Base-by-base conservation (phyloP, 495 filamentous ascomycete genomes). In the Aspergillus wentii region DNA sequence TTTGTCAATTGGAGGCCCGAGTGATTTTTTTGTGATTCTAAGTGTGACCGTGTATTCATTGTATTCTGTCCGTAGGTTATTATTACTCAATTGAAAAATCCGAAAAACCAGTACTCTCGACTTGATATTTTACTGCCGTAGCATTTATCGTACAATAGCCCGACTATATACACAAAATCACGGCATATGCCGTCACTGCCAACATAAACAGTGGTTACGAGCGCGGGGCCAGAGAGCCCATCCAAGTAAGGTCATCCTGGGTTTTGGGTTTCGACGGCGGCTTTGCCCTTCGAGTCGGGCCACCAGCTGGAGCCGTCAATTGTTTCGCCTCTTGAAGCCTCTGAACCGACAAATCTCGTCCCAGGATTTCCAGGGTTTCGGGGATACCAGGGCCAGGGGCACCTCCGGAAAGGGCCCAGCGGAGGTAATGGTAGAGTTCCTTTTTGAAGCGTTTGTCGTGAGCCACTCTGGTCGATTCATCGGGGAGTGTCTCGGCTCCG, bases 321-420 rank as follows among this genome's bases (percentile, higher is more conserved):
- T 47, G 34, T 26, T 52, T 61, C 8, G 75, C 79, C 27, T 70
- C 62, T 19, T 65, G 48, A 14, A 88, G 48, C 17, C 87, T 65
- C 23, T 50, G 52, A 17, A 85, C 25, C 1, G 71, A 68, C 57
- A 83, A 76, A 5, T 72, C 68, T 42, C 66, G 73, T 0, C 87
- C 86, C 8, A 94, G 53, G 1, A 84, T 61, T 11, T 34, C 55
- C 74, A 94, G 79, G 11, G 68, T 77, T 19, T 72, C 59, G 0
- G 71, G 65, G 15, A 84, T 61, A 2, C 66, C 52, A 9, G 83
- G 80, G 0, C 87, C 87, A 3, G 72, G 61, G 8, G 62, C 61
- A 7, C 72, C 74, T 13, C 63, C 82, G 0, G 68, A 54, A 20
- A 91, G 33, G 1, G 80, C 80, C 79, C 86, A 85, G 32, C 87